Percentiles rank a stretch among this genome's conserved stretches.
phyloP scores from a whole-genome alignment of 208 protist species.

The Tritrichomonas musculus region DNA sequence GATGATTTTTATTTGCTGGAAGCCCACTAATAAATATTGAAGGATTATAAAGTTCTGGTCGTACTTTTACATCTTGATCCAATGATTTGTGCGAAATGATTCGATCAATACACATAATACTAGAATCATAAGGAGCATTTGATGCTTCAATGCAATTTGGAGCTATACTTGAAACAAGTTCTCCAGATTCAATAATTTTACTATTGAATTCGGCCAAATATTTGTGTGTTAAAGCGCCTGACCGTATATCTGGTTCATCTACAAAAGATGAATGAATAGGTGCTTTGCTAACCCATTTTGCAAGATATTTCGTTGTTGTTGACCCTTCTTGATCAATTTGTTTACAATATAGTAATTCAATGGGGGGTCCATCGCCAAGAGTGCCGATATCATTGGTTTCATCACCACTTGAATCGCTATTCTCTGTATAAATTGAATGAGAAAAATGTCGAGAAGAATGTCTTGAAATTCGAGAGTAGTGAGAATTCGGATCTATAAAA shows the following conservation, averaged over 20 bases:
- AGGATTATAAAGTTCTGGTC: neutral
- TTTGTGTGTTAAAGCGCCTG: neutral
- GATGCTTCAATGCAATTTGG: neutral
- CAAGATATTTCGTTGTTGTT: neutral
- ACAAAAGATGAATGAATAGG: neutral
- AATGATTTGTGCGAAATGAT: neutral
- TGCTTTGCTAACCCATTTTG: neutral
- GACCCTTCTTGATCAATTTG: neutral
- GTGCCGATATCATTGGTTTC: neutral
- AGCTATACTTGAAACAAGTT: neutral
- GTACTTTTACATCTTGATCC: neutral
- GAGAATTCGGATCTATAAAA: neutral
- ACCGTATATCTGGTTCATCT: neutral
- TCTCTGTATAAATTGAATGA: neutral
- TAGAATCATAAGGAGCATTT: neutral
- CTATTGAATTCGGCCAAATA: neutral
- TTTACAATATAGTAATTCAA: neutral
- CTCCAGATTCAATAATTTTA: neutral
- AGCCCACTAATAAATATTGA: neutral
- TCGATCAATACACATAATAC: neutral
- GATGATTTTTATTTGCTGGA: neutral
- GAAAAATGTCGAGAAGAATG: neutral
- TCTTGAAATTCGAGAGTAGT: neutral
- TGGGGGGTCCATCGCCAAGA: neutral
- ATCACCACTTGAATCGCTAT: neutral